Base-by-base conservation (phyloP, 2,329 filamentous ascomycete genomes). In the Botrytis porri region DNA sequence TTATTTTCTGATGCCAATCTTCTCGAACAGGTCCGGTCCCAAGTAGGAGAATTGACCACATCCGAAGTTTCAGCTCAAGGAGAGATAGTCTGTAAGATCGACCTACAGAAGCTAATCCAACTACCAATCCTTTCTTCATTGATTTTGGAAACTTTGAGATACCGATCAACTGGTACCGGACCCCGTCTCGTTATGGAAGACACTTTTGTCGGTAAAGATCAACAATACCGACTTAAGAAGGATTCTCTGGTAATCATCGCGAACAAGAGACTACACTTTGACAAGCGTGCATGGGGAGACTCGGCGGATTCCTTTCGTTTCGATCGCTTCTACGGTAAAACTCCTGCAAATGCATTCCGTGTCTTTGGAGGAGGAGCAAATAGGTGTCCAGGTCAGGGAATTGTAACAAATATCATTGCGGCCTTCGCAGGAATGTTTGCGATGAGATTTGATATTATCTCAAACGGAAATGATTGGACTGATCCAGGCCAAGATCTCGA, bases 191-290 rank as follows among this genome's bases (percentile, higher is more conserved):
- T 72, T 29, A 60, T 60, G 39, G 70, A 66, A 37, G 70, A 67
- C 22, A 72, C 69, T 8, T 29, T 60, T 48, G 22, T 72, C 41
- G 61, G 70, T 16, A 22, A 59, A n/a, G 70, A 72, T 67, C 45
- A 72, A 57, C 45, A 72, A 57, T 72, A 67, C 43, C 62, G 67
- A 5, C 62, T 72, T 12, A 67, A 48, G 64, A 72, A 72, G 25
- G 51, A 41, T 60, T 72, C 70, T 9, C 16, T 72, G 25, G 62
- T 72, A 3, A 59, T 72, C 10, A 67, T 72, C 10, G 62, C 51
- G 1, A 72, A 72, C 22, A 67, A 18, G 45, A 32, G 16, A 25
- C 43, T 67, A 25, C 61, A 72, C 57, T 67, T 72, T 45, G 62
- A 67, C 70, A 72, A 72, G 25, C 32, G 43, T 32, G 35, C 32